Conservation (phyloP, 352 stramenopile genomes). For the Phytopythium aichiense region DNA sequence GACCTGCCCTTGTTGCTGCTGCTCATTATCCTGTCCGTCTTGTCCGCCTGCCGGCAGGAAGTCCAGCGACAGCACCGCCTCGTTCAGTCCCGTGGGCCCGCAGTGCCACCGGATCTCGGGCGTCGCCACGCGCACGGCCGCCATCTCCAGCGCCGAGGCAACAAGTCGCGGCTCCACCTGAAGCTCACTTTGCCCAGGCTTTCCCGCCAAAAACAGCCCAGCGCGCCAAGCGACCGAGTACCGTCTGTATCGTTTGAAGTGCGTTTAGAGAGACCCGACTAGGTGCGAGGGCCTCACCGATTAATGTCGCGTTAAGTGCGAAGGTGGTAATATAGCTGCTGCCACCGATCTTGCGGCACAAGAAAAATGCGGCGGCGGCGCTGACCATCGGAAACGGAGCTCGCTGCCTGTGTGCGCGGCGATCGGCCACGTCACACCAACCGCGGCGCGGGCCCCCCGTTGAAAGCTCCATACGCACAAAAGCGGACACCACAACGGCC, state of each 20-base stretch:
- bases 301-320: background rate
- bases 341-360: conserved; percentile 3
- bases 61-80: conserved; percentile 81
- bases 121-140: conserved; percentile 54
- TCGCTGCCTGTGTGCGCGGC: background rate
- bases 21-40: background rate
- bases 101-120: conserved; percentile 87
- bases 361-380: conserved; percentile 1
- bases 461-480: background rate
- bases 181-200: background rate
- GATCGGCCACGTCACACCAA: conserved; percentile 3
- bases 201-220: conserved; percentile 6
- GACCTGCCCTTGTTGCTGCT: background rate
- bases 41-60: conserved; percentile 34
- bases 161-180: too few species aligned
- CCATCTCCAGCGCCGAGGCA: background rate
- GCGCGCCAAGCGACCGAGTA: background rate
- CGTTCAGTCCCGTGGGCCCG: conserved; percentile 84
- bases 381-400: conserved; percentile 6
- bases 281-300: background rate
- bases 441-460: background rate
- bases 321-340: background rate
- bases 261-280: background rate
- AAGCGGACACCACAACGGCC: background rate
- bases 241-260: background rate